phyloP scores from a whole-genome alignment of 2,329 filamentous ascomycete species.

The Fusarium robinianum region DNA sequence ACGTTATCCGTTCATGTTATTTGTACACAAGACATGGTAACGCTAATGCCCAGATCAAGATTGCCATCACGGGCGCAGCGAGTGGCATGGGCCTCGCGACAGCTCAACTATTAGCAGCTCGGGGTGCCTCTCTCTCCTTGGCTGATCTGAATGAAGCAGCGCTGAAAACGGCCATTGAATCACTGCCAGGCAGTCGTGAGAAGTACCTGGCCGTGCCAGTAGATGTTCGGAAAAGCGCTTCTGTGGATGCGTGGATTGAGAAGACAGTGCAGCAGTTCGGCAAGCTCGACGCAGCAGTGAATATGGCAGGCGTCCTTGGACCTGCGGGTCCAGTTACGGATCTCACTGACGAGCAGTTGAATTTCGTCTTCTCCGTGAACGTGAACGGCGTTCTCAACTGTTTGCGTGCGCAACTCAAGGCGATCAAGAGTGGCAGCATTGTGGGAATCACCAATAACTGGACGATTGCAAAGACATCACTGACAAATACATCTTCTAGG shows the following conservation, averaged over 20 bases:
- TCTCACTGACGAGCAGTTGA: conserved; percentile 48
- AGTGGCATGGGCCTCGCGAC: conserved; percentile 5
- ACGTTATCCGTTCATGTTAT: too few relatives aligned
- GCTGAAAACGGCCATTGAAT: neutral
- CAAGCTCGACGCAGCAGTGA: conserved; percentile 47
- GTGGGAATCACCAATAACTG: too few relatives aligned
- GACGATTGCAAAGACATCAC: too few relatives aligned
- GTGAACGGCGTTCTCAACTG: conserved; percentile 53
- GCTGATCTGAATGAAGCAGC: conserved; percentile 6
- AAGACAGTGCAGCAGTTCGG: conserved; percentile 44
- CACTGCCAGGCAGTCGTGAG: neutral
- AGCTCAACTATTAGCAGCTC: neutral
- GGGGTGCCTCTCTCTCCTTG: conserved; percentile 7
- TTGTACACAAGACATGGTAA: too few relatives aligned
- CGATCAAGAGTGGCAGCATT: conserved; percentile 23
- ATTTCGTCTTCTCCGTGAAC: conserved; percentile 49
- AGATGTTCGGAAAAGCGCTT: neutral
- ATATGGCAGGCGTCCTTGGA: conserved; percentile 36
- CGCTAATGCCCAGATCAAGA: too few relatives aligned
- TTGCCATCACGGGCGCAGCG: neutral
- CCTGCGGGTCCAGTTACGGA: conserved; percentile 34
- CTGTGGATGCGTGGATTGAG: conserved; percentile 30
- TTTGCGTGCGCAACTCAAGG: conserved; percentile 50
- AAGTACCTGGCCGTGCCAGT: neutral
- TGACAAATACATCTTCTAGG: too few relatives aligned